Percentiles rank a stretch among this genome's conserved stretches.
Conservation (phyloP, 2,329 filamentous ascomycete species). For the Fusarium newnesense region DNA sequence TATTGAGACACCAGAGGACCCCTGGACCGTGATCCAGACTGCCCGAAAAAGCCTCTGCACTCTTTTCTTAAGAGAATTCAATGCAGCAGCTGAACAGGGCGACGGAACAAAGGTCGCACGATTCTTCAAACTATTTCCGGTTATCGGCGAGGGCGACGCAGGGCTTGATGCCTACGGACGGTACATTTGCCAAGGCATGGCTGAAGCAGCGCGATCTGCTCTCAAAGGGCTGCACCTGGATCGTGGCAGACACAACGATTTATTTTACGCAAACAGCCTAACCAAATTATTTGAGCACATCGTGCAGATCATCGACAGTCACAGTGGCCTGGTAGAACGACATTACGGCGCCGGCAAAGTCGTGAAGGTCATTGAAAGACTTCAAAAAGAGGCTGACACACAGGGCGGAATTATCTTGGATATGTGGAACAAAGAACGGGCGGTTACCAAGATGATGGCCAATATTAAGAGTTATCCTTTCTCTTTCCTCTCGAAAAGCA, state of each 20-base stretch:
- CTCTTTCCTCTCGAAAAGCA: neutral
- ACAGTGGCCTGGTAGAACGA: neutral
- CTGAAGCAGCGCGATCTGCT: neutral
- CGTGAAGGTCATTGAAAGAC: neutral
- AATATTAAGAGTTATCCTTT: neutral
- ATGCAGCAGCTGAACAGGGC: neutral
- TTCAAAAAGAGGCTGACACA: neutral
- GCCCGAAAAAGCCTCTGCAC: neutral
- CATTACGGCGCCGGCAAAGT: neutral
- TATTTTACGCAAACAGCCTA: neutral
- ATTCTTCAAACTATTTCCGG: neutral
- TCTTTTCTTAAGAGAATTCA: neutral
- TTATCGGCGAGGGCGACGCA: neutral
- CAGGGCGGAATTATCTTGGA: neutral
- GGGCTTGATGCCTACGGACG: neutral
- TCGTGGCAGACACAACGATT: neutral
- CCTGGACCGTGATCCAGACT: neutral
- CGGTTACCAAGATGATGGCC: neutral
- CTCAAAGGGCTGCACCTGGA: rapidly evolving
- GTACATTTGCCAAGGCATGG: neutral
- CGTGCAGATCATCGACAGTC: neutral
- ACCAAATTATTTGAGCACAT: neutral
- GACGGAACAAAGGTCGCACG: neutral
- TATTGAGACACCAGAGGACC: neutral
- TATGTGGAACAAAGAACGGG: neutral